These are phyloP conservation scores for Corymbia maculata DNA, from an alignment of 345 rosid genomes.

Conservation along the genomic window DNA sequence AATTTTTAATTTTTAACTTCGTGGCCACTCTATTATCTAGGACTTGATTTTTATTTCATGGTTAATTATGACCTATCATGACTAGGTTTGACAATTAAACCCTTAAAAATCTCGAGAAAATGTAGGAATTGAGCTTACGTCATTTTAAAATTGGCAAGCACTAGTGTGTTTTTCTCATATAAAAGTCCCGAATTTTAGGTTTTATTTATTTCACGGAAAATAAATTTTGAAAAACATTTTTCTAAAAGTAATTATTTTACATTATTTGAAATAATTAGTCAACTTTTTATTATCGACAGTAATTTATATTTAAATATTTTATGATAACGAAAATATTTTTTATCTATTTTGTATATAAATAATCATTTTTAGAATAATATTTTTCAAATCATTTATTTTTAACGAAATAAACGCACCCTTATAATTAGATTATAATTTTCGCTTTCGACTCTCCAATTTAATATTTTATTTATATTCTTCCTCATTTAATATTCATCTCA, in stretches of 20 bases:
- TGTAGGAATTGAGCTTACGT: not conserved
- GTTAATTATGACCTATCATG: not conserved
- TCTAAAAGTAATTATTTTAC: too few species aligned
- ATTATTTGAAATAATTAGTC: too few species aligned
- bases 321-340: too few species aligned
- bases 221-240: too few species aligned
- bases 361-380: accelerated
- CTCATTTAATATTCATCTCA: not conserved
- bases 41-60: not conserved
- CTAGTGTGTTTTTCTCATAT: not conserved
- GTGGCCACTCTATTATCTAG: not conserved
- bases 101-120: not conserved
- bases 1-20: not conserved
- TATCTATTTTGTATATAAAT: too few species aligned
- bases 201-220: too few species aligned
- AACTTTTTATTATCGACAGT: too few species aligned
- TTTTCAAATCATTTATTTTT: too few species aligned
- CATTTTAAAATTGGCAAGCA: not conserved
- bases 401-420: not conserved
- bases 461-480: not conserved
- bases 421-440: not conserved
- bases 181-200: not conserved
- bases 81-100: not conserved
- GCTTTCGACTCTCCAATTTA: not conserved
- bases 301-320: too few species aligned